Base-by-base conservation (phyloP, 331 rosid genomes). In the Saraca asoca region DNA sequence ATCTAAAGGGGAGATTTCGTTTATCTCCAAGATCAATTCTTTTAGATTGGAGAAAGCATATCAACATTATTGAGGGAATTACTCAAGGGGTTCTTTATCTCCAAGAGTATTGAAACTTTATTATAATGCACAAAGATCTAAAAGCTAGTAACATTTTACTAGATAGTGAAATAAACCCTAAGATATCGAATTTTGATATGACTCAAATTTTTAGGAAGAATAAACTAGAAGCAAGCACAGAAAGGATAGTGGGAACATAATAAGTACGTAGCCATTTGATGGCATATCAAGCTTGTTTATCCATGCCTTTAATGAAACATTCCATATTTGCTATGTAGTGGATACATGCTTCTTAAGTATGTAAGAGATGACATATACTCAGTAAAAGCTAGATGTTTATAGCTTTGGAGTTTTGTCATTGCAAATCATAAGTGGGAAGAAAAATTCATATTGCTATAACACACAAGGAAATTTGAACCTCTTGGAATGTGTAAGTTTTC, bases 101-200 rank as follows among this genome's bases (percentile, higher is more conserved):
- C 54, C 87, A 85, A 60, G 89, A 88, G 57, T 83, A 83, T 58
- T 88, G 91, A 31, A 88, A 83, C 58, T 70, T 79, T 14, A 88
- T 87, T 2, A 79, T 88, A 46, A 83, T 85, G 64, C 91, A 83
- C 38, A 51, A 87, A 16, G 88, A 84, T 76, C 43, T 87, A 12
- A 87, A 87, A 78, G 74, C 87, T 24, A 84, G 89, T 45, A 87
- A 87, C 45, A 76, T 84, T 59, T 73, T 84, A 45, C 39, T 81
- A 16, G 87, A 87, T 43, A 19, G 57, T 2, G 78, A 87, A 2
- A 69, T 87, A 84, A 81, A 81, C 42, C 81, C 87, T 0, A 87
- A 87, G 64, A 87, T 87, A 66, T 83, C 93, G 0, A 82, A 87
- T 55, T 87, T 87, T 34, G 94, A 89, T 3, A 76, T 88, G 87